Evolutionary conservation across 495 filamentous ascomycete species (phyloP).

Genomic region (Lindgomyces ingoldianus): DNA sequence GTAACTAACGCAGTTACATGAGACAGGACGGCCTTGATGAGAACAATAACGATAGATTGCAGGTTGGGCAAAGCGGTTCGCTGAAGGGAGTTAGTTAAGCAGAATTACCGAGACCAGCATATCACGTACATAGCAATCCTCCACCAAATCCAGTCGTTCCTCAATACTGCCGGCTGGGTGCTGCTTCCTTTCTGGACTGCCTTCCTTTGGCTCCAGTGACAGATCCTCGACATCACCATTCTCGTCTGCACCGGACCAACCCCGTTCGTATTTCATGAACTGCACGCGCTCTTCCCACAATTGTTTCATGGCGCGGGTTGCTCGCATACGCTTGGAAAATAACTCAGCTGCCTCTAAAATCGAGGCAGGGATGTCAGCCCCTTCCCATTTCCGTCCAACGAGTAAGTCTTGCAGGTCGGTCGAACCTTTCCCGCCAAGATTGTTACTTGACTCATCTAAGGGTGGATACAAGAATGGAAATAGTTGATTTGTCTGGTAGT

Average conservation of each 20-base stretch:
- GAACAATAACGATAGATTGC: constrained; percentile 90
- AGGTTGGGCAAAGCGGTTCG: constrained; percentile 74
- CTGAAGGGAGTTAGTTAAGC: constrained; percentile 48
- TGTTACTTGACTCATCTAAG: constrained; percentile 76
- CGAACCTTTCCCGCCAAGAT: constrained; percentile 80
- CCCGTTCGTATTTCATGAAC: constrained; percentile 87
- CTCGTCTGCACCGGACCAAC: constrained; percentile 57
- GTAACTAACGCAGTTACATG: constrained; percentile 72
- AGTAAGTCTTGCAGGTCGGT: constrained; percentile 73
- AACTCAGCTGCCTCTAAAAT: constrained; percentile 94
- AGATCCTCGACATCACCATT: constrained; percentile 33
- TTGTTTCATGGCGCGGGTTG: constrained; percentile 86
- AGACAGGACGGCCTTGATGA: constrained; percentile 80
- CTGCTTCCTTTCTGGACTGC: constrained; percentile 12
- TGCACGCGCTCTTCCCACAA: constrained; percentile 90
- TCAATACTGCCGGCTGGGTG: constrained; percentile 35
- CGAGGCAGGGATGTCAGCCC: constrained; percentile 84
- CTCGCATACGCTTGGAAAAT: constrained; percentile 84
- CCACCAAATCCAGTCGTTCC: constrained; percentile 59
- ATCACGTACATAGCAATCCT: constrained; percentile 78
- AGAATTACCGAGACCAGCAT: neutral
- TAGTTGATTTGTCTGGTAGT: constrained; percentile 98
- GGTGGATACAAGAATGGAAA: constrained; percentile 98
- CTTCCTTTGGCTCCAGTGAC: constrained; percentile 48
- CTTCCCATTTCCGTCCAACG: constrained; percentile 82